Base-by-base conservation (phyloP, 2,329 filamentous ascomycete genomes). In the Cercospora sojina region DNA sequence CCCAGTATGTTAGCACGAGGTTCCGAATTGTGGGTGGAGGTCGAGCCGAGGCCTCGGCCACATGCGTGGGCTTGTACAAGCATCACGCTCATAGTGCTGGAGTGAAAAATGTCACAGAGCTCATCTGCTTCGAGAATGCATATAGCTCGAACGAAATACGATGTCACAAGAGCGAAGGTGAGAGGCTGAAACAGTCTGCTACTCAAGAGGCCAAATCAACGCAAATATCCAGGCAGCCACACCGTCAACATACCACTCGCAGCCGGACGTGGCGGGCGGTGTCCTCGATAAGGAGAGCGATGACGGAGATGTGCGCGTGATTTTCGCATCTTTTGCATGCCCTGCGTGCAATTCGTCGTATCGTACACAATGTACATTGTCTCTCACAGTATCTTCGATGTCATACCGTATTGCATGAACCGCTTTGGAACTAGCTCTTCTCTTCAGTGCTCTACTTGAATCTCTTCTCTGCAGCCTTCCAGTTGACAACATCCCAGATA, bases 401-500 rank as follows among this genome's bases (percentile, higher is more conserved):
- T 25, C 18, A 27, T 35, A 13, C n/a, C 18, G 35, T 41, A 16
- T 16, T 5, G 10, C 9, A 5, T 13, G 53, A 12, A 16, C 5
- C 27, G 9, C 53, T 20, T 23, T 18, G 16, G n/a, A 32, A 16
- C 25, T 18, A 32, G 53, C 23, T 25, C 18, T 41, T 12, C 38
- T 12, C 20, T 3, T 7, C 49, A 27, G 12, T 27, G 13, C 10
- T 16, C 67, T 72, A 77, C 74, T 76, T 73, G 69, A 77, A 74
- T 64, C 75, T 72, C 73, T 76, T 74, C 69, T 76, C 75, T 25
- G 92, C 93, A 32, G 90, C 87, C 87, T 93, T 92, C 93, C 93
- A 97, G 88, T 97, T 97, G 80, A 97, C 84, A 59, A 97, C 93
- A 73, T 96, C 91, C 93, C 93, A 97, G 79, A 97, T 90, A 66